phyloP scores from a whole-genome alignment of 2,329 filamentous ascomycete genomes.

The Byssoonygena ceratinophila region DNA sequence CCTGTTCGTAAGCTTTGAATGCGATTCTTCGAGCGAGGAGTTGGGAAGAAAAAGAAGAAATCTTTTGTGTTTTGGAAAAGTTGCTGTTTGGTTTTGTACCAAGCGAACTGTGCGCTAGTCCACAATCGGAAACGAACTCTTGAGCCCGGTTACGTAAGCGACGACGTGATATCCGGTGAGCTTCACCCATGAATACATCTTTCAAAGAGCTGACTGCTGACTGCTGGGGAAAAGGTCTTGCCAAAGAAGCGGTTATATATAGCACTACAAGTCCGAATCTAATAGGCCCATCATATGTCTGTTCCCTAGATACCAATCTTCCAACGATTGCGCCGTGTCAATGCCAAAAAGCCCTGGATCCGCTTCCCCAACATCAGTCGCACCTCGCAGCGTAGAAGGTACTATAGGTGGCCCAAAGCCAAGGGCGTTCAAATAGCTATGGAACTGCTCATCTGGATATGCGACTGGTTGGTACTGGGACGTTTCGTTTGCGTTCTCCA shows the following conservation, averaged over 20 bases:
- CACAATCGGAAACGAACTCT: background rate
- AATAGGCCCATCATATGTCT: slow-evolving; percentile 54
- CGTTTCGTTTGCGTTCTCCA: slow-evolving; percentile 22
- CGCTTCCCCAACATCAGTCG: slow-evolving; percentile 12
- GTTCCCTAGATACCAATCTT: slow-evolving; percentile 57
- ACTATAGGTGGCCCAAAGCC: slow-evolving; percentile 43
- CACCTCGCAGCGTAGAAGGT: slow-evolving; percentile 13
- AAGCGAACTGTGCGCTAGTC: background rate
- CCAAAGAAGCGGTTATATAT: no score
- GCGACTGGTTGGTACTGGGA: slow-evolving; percentile 34
- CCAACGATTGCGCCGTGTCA: slow-evolving; percentile 40
- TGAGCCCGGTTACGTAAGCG: no score
- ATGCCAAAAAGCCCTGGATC: slow-evolving; percentile 15
- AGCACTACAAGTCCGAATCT: slow-evolving; percentile 48
- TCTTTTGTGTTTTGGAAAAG: background rate
- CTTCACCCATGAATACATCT: no score
- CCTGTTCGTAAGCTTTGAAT: slow-evolving; percentile 93
- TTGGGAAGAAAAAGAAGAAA: slow-evolving; percentile 36
- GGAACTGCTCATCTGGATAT: slow-evolving; percentile 45
- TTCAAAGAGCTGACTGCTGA: no score
- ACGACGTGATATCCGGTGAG: no score
- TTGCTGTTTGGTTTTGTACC: background rate
- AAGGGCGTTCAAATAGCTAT: slow-evolving; percentile 54
- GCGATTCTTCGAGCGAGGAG: slow-evolving; percentile 99
- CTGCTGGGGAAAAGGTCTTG: no score